phyloP scores from a whole-genome alignment of 805 yeast species.

The Yamadazyma akitaensis region DNA sequence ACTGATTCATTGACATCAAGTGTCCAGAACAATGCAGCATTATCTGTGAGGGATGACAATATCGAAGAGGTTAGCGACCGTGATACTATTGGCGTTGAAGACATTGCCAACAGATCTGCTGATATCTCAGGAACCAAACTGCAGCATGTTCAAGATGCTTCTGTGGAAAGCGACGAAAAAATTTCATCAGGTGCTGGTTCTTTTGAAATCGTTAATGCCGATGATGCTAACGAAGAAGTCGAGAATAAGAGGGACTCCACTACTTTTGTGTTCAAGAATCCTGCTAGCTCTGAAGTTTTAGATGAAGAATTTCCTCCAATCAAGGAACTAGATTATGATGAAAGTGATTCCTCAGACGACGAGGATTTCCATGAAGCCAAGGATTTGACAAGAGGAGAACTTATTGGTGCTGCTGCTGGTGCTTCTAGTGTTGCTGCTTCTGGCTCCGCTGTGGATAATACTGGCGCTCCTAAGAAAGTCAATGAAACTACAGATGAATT shows the following conservation, averaged over 20 bases:
- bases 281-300: slow-evolving; percentile 5
- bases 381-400: slow-evolving; percentile 6
- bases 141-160: slow-evolving; percentile 14
- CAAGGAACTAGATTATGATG: slow-evolving; percentile 51
- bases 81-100: slow-evolving; percentile 34
- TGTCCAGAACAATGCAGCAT: slow-evolving; percentile 88
- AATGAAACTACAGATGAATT: slow-evolving; percentile 19
- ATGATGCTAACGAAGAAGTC: slow-evolving; percentile 33
- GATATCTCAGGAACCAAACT: slow-evolving; percentile 11
- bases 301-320: slow-evolving; percentile 63
- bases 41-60: slow-evolving; percentile 78
- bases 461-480: neutral
- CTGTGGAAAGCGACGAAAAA: slow-evolving; percentile 32
- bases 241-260: slow-evolving; percentile 3
- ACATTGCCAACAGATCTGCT: slow-evolving; percentile 16
- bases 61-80: slow-evolving; percentile 43
- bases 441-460: neutral
- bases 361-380: slow-evolving; percentile 16
- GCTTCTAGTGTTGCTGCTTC: slow-evolving; percentile 1
- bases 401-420: neutral
- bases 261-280: slow-evolving; percentile 13
- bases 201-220: slow-evolving; percentile 52
- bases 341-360: slow-evolving; percentile 45
- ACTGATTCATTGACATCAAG: slow-evolving; percentile 86
- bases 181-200: slow-evolving; percentile 48